Evolutionary conservation across 2,329 filamentous ascomycete species (phyloP), one percentile per base, ranked within the genome.

Genomic region (Nothophaeocryptopus gaeumannii): DNA sequence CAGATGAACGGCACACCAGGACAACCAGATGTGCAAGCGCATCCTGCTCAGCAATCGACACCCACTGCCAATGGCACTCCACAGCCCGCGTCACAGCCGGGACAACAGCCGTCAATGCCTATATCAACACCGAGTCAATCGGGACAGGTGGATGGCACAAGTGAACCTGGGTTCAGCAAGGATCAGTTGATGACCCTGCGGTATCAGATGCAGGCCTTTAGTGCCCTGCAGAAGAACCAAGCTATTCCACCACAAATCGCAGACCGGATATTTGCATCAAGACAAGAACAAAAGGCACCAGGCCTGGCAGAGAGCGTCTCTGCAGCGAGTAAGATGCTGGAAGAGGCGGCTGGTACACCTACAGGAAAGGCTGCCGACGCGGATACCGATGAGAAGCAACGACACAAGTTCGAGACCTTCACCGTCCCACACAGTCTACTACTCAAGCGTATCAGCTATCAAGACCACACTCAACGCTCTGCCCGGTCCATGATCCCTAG

Each of bases 131-230:
- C 33, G 38, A 42, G 34, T 63, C 58, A 57, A 60, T 47, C 58
- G 14, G 33, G 42, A 7, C 58, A 59, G 30, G 38, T 39, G 39
- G 59, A 63, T 40, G 51, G 53, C 33, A 30, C 51, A 9, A 45
- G 34, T 13, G 59, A 63, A n/a, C 42, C 54, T n/a, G 43, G 47
- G 15, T 58, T 96, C 67, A 85, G 84, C 10, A 79, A 81, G 16
- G 87, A 93, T 49, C 93, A 99, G 67, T 74, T 96, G 39, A 78
- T 80, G 16, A 82, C 88, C 37, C 74, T 99, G 8, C 80, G 89
- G 53, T 85, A 88, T 58, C 93, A 99, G 68, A 96, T 97, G 43
- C 79, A 86, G 61, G 91, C 92, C 0, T 97, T 96, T 72, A 95
- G 95, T 71, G 79, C 90, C 58, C 77, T 99, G 3, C 86, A 88